Evolutionary conservation across 768 basidiomycete species (phyloP).

Genomic region (Hydnomerulius pinastri): DNA sequence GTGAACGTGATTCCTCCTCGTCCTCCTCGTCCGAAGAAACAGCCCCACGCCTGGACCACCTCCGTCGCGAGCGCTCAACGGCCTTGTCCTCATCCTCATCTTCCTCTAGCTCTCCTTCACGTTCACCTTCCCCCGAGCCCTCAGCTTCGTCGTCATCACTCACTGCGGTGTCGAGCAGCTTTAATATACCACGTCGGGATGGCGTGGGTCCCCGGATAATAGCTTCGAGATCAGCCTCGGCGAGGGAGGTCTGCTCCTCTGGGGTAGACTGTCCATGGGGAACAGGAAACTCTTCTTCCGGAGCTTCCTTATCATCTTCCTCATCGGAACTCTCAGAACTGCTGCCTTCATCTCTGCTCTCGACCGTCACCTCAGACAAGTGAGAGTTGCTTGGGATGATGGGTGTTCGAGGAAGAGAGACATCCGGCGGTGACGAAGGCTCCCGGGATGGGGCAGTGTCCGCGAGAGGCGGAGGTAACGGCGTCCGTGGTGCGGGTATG

Average conservation of each 20-base stretch:
- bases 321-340: slow-evolving; percentile 38
- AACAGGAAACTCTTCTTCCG: slow-evolving; percentile 9
- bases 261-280: background rate
- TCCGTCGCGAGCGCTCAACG: slow-evolving; percentile 31
- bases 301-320: slow-evolving; percentile 17
- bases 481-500: background rate
- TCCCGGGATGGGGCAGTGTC: slow-evolving; percentile 2
- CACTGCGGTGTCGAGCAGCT: slow-evolving; percentile 32
- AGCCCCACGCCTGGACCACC: slow-evolving; percentile 33
- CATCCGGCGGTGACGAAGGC: background rate
- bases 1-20: slow-evolving; percentile 29
- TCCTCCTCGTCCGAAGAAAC: slow-evolving; percentile 34
- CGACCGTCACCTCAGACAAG: slow-evolving; percentile 38
- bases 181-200: slow-evolving; percentile 17
- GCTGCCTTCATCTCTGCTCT: slow-evolving; percentile 41
- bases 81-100: slow-evolving; percentile 37
- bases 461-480: background rate
- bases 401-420: slow-evolving; percentile 14
- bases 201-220: slow-evolving; percentile 43
- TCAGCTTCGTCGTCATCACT: slow-evolving; percentile 36
- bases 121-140: slow-evolving; percentile 41
- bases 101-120: slow-evolving; percentile 44
- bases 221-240: slow-evolving; percentile 37
- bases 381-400: slow-evolving; percentile 33
- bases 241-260: slow-evolving; percentile 1